These are phyloP conservation scores for Calonectria naviculata DNA, from an alignment of 2,329 filamentous ascomycete species.

Conservation along the genomic window DNA sequence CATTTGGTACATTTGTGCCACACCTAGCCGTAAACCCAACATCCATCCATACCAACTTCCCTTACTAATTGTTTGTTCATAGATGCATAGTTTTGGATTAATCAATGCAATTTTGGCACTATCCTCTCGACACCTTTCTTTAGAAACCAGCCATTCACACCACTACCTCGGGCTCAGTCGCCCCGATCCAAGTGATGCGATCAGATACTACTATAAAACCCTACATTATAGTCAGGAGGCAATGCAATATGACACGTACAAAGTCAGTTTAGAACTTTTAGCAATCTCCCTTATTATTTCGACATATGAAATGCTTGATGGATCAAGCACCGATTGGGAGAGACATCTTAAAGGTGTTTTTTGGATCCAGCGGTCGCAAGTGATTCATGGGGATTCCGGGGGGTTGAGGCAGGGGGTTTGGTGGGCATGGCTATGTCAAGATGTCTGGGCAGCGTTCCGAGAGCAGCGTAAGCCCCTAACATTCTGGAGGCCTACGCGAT, in stretches of 20 bases:
- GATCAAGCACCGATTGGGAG: conserved; percentile 63
- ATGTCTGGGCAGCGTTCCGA: conserved; percentile 72
- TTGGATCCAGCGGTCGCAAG: conserved; percentile 72
- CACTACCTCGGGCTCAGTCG: background rate
- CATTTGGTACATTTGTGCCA: conserved; percentile 29
- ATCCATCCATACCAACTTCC: too few species aligned
- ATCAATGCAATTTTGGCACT: conserved; percentile 68
- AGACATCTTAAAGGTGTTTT: conserved; percentile 72
- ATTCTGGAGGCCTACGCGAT: conserved; percentile 65
- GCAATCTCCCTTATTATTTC: conserved; percentile 69
- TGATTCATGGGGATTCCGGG: conserved; percentile 68
- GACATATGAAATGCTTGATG: conserved; percentile 74
- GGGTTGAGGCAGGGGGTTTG: conserved; percentile 68
- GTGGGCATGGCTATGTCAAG: conserved; percentile 75
- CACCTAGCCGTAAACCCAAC: conserved; percentile 43
- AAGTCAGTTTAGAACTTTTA: conserved; percentile 66
- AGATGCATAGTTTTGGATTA: conserved; percentile 59
- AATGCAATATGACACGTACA: conserved; percentile 67
- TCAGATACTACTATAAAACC: conserved; percentile 70
- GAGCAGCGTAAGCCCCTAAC: conserved; percentile 66
- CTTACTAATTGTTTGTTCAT: conserved; percentile 2
- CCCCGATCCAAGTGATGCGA: conserved; percentile 34
- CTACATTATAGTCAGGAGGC: conserved; percentile 70
- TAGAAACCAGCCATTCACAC: background rate
- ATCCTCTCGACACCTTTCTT: conserved; percentile 42